Base-by-base conservation (phyloP, 371 early-diverging fungal species). In the Coemansia sp. region DNA sequence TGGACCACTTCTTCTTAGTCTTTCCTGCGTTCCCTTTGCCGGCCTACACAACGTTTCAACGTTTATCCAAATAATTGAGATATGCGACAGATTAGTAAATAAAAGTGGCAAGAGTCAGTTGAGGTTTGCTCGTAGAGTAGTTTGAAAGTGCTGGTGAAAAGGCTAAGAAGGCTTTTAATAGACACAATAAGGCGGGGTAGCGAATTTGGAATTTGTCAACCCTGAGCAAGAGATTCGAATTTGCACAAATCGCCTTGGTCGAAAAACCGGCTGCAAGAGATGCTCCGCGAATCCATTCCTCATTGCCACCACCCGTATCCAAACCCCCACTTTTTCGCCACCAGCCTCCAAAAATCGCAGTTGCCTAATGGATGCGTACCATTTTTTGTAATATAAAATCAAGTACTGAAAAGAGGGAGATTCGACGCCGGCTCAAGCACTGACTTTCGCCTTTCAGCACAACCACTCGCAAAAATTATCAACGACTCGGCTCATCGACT, bases 1-100 rank as follows among this genome's bases (percentile, higher is more conserved):
- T 93, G 72, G 95, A 94, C 95, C 95, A 95, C 90, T 95, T 95
- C 94, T 91, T 82, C 79, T 82, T 82, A 53, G 64, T 67, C 67
- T 80, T 80, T 42, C 67, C 55, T 52, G 61, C 76, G 45, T 67
- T 42, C 29, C 72, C 60, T 67, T 75, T 51, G 55, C 72, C 61
- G 18, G 72, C 72, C 73, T 70, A 73, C 45, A 58, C 1, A 31
- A n/a, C 10, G 13, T 6, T 18, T 22, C 4, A 64, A 34, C 58
- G 26, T 21, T 34, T 10, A 3, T 27, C n/a, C 18, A 10, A 24
- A 62, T 52, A 24, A 18, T 21, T 37, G 39, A 37, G 16, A 45
- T 45, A 45, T 45, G n/a, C 13, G 45, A 13, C 45, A 45, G 45
- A 45, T 45, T 45, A 45, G 45, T 45, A 45, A 34, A 34, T 8